Evolutionary conservation across 23 red algal species (phyloP), one percentile per base, ranked within the genome.

Genomic region (Gracilaria caudata): DNA sequence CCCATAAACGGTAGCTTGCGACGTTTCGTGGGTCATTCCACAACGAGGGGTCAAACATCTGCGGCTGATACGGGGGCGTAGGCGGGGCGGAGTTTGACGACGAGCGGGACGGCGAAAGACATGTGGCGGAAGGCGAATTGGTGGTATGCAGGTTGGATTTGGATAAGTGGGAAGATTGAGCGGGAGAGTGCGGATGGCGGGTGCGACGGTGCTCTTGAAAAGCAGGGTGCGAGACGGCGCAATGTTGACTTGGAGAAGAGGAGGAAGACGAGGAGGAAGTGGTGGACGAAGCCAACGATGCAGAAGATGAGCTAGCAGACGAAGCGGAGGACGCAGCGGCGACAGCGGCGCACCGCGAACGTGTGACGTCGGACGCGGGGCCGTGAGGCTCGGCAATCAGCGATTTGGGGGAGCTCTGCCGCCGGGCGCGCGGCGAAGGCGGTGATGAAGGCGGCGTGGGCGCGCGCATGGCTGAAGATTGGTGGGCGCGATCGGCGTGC

Each of bases 1-100:
- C 68, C 85, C 85, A 89, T n/a, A 89, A 49, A 63, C 85, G 85
- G 38, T 89, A 89, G 57, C 53, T 89, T 28, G 85, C 71, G 55
- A 89, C 85, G 57, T 64, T 77, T 58, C 61, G 24, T 43, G 82
- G 82, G 61, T 89, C 85, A 56, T 77, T 68, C 85, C 85, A 89
- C 57, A 66, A 47, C 38, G 79, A 75, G 0, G 70, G 70, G 70
- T 75, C 70, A 75, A 75, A 75, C 70, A 75, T 43, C 4, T 75
- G 45, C n/a, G 43, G 38, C 23, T 84, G 80, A 33, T 84, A 70
- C 30, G 63, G 45, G 17, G 63, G 51, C 25, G 53, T 38, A 26
- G 19, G 53, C 21, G 77, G 77, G 51, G 30, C 36, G 77, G 56
- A 11, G 21, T 80, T 16, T 0, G 77, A 80, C 5, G 77, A 53